phyloP scores from a whole-genome alignment of 805 yeast genomes.

The Dipodascus geniculatus region DNA sequence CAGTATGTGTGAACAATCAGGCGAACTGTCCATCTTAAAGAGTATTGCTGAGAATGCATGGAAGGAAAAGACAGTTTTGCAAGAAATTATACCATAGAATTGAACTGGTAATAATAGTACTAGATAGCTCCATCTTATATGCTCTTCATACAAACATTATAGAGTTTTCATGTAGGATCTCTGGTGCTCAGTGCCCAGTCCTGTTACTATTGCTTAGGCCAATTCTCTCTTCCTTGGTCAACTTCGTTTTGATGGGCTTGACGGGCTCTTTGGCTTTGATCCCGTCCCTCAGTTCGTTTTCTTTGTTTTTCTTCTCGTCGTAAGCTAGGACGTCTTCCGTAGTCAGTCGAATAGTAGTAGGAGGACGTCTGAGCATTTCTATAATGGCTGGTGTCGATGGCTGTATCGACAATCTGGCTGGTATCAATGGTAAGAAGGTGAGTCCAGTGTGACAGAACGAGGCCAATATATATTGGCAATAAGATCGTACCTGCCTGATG shows the following conservation, averaged over 20 bases:
- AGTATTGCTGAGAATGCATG: neutral
- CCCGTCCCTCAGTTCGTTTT: slow-evolving; percentile 6
- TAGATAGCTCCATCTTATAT: no score
- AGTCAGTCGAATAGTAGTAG: slow-evolving; percentile 50
- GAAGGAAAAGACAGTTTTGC: neutral
- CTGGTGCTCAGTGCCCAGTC: neutral
- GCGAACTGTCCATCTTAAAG: slow-evolving; percentile 42
- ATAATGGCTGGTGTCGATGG: neutral
- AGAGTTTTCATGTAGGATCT: no score
- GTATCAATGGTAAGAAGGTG: no score
- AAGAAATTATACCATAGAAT: no score
- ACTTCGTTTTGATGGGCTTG: slow-evolving; percentile 2
- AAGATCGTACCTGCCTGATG: no score
- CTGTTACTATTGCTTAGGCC: slow-evolving; percentile 3
- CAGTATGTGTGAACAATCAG: slow-evolving; percentile 75
- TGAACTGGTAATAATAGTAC: no score
- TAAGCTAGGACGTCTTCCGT: slow-evolving; percentile 48
- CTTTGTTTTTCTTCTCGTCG: slow-evolving; percentile 26
- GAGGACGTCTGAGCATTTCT: slow-evolving; percentile 51
- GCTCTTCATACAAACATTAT: no score
- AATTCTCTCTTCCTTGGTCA: slow-evolving; percentile 8
- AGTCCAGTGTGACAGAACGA: no score
- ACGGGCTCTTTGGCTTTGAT: slow-evolving; percentile 3
- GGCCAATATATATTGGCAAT: no score
- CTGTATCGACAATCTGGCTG: no score